Evolutionary conservation across 1,284 basidiomycete genomes (phyloP).

Genomic region (Leccinum colubrinum): DNA sequence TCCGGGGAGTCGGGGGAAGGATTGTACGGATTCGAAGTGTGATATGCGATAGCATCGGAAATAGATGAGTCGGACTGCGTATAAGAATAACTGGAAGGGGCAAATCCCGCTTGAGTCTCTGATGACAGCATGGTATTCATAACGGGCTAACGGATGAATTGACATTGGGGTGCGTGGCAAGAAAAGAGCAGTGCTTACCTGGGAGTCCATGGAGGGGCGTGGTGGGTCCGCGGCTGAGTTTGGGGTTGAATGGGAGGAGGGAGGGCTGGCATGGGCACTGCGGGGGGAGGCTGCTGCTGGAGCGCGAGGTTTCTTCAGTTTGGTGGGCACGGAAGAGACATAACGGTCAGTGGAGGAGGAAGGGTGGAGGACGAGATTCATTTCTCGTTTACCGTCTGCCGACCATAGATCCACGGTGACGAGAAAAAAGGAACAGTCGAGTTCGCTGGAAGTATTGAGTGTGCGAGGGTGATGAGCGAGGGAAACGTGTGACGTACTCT

Average conservation of each 20-base stretch:
- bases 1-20: constrained; percentile 40
- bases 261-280: constrained; percentile 38
- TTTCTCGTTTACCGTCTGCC: constrained; percentile 72
- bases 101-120: constrained; percentile 38
- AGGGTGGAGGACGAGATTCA: constrained; percentile 85
- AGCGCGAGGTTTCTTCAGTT: constrained; percentile 48
- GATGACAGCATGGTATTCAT: constrained; percentile 39
- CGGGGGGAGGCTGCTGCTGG: constrained; percentile 37
- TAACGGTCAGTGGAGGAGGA: constrained; percentile 69
- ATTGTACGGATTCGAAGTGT: constrained; percentile 24
- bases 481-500: constrained; percentile 53
- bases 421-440: constrained; percentile 84
- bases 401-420: constrained; percentile 91
- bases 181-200: constrained; percentile 23
- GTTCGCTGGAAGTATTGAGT: constrained; percentile 52
- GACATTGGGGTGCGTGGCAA: not conserved
- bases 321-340: constrained; percentile 52
- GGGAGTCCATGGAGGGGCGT: constrained; percentile 29
- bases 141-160: constrained; percentile 26
- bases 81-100: constrained; percentile 42
- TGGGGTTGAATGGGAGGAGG: constrained; percentile 34
- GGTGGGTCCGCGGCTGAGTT: constrained; percentile 27
- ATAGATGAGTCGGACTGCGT: constrained; percentile 29
- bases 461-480: constrained; percentile 10
- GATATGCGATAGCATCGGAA: constrained; percentile 34